Conservation (phyloP, 2,329 filamentous ascomycete genomes). For the Aspergillus cejpii region DNA sequence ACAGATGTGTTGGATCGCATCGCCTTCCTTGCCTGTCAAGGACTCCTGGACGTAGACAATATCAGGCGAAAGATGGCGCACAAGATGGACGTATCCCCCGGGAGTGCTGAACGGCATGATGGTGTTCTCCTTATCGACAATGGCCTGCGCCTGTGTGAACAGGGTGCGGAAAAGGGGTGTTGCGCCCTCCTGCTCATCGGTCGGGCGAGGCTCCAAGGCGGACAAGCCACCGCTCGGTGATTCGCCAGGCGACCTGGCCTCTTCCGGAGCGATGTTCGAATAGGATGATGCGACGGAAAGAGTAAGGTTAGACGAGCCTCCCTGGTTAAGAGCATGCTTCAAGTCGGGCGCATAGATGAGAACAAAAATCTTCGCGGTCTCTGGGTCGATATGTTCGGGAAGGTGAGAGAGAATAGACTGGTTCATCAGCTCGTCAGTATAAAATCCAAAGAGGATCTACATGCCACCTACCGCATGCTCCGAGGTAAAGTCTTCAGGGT, state of each 20-base stretch:
- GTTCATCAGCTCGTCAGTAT: conserved; percentile 8
- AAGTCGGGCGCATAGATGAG: conserved; percentile 81
- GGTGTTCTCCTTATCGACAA: conserved; percentile 80
- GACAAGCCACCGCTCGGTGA: conserved; percentile 50
- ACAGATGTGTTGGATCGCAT: conserved; percentile 60
- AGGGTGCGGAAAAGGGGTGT: conserved; percentile 67
- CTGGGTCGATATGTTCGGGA: conserved; percentile 66
- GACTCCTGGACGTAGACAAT: conserved; percentile 84
- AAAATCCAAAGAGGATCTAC: background rate
- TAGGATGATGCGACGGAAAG: conserved; percentile 72
- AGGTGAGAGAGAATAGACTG: conserved; percentile 86
- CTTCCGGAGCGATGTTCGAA: conserved; percentile 72
- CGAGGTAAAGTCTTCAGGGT: conserved; percentile 53
- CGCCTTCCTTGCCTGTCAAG: conserved; percentile 67
- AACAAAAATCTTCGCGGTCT: conserved; percentile 70
- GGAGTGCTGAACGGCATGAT: conserved; percentile 80
- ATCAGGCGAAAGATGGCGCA: conserved; percentile 78
- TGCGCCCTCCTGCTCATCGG: conserved; percentile 42
- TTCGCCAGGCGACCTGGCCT: conserved; percentile 45
- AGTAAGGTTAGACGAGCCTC: conserved; percentile 48
- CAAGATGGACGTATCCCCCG: conserved; percentile 77
- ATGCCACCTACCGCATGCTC: conserved; percentile 69
- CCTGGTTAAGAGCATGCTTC: conserved; percentile 50
- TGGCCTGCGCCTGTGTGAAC: conserved; percentile 67
- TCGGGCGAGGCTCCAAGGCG: conserved; percentile 41